These are phyloP conservation scores for Penicillium verrucosum DNA, from an alignment of 2,329 filamentous ascomycete genomes.

Conservation along the genomic window DNA sequence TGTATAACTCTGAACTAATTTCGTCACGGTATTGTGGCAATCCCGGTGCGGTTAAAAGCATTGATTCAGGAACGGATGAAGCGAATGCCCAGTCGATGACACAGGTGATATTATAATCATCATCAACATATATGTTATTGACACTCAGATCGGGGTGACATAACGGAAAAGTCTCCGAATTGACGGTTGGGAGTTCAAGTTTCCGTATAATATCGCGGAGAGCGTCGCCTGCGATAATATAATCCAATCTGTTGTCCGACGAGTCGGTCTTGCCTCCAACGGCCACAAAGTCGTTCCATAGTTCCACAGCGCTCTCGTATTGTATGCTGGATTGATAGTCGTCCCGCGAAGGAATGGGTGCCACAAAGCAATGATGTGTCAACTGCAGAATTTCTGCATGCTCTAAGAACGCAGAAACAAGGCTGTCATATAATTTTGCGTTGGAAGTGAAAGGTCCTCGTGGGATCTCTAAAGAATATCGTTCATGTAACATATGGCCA, in stretches of 20 bases:
- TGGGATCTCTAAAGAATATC: neutral
- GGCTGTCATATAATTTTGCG: neutral
- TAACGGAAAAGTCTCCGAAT: neutral
- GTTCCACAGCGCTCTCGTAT: conserved; percentile 16
- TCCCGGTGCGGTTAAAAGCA: neutral
- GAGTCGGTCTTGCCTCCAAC: conserved; percentile 21
- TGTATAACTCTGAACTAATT: neutral
- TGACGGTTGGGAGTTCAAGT: neutral
- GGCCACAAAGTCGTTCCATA: conserved; percentile 28
- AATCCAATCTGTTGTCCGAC: conserved; percentile 25
- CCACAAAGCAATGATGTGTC: conserved; percentile 15
- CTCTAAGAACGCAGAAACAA: neutral
- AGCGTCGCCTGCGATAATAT: conserved; percentile 19
- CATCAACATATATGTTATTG: neutral
- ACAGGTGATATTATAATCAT: neutral
- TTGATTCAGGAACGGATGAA: neutral
- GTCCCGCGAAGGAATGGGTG: conserved; percentile 10
- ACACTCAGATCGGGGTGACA: neutral
- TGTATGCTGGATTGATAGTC: conserved; percentile 12
- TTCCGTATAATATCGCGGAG: conserved; percentile 16
- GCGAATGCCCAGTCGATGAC: neutral
- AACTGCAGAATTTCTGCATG: conserved; percentile 17
- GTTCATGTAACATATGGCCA: neutral
- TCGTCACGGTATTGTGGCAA: neutral
- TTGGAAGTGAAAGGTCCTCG: neutral